These are phyloP conservation scores for Colletotrichum lentis DNA, from an alignment of 2,329 filamentous ascomycete genomes.

Conservation along the genomic window DNA sequence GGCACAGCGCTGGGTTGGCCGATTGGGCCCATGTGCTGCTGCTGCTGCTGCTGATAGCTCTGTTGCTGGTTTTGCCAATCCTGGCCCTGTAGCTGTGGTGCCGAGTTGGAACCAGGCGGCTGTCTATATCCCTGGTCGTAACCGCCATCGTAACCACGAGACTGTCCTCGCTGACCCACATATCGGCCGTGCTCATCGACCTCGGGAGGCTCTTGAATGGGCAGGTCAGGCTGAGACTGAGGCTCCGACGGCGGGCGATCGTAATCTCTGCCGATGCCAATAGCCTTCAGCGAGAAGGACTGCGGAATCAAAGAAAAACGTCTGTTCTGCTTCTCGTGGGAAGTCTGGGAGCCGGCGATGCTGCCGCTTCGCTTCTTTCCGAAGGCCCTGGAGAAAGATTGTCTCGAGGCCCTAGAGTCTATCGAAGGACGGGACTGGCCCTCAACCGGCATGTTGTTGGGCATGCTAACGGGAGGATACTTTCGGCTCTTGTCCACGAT, in stretches of 20 bases:
- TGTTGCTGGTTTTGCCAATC: conserved; percentile 45
- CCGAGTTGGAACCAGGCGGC: conserved; percentile 34
- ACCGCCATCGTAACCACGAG: conserved; percentile 32
- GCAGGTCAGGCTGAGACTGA: conserved; percentile 61
- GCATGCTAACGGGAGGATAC: conserved; percentile 93
- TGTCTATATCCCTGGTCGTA: conserved; percentile 35
- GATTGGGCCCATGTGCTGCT: conserved; percentile 50
- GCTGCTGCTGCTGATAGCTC: conserved; percentile 49
- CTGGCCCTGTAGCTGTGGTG: conserved; percentile 47
- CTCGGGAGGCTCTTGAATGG: conserved; percentile 59
- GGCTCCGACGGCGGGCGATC: conserved; percentile 54
- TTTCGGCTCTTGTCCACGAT: conserved; percentile 60
- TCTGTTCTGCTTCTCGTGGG: conserved; percentile 65
- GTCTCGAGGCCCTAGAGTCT: conserved; percentile 72
- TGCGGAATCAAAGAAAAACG: conserved; percentile 76
- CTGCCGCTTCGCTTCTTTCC: conserved; percentile 77
- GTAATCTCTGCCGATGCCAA: conserved; percentile 67
- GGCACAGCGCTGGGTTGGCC: conserved; percentile 56
- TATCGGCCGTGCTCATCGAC: conserved; percentile 51
- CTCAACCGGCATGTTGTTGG: conserved; percentile 69
- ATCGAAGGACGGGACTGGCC: conserved; percentile 71
- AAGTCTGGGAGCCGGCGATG: conserved; percentile 64
- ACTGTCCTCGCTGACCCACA: conserved; percentile 41
- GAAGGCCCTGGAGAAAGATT: conserved; percentile 74
- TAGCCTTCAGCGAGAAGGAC: conserved; percentile 70